Evolutionary conservation across 1,139 yeast genomes (phyloP).

Genomic region (Candida gigantensis): DNA sequence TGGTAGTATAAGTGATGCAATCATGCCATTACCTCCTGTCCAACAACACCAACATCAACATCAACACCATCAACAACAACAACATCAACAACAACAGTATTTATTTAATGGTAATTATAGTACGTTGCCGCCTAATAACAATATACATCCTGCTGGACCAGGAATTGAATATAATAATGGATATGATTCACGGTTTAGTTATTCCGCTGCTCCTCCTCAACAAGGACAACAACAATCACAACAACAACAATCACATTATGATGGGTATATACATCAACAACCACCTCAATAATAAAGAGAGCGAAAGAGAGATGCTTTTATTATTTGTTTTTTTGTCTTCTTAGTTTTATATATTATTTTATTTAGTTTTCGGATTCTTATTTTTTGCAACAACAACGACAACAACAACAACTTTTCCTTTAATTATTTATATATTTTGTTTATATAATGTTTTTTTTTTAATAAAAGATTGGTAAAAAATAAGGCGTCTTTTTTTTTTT

Average conservation of each 20-base stretch:
- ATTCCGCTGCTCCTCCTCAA: neutral
- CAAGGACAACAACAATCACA: conserved; percentile 2
- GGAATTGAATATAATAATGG: conserved; percentile 17
- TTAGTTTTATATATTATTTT: neutral
- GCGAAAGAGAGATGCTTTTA: neutral
- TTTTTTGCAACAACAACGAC: no score
- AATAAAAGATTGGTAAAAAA: no score
- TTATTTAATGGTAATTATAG: conserved; percentile 2
- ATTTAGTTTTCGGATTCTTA: no score
- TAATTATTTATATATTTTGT: no score
- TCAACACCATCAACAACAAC: conserved; percentile 13
- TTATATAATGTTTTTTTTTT: no score
- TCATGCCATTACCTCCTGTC: conserved; percentile 2
- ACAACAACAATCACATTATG: conserved; percentile 14
- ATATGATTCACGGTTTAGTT: conserved; percentile 14
- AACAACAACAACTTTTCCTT: no score
- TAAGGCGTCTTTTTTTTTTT: no score
- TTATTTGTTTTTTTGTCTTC: neutral
- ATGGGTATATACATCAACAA: conserved; percentile 16
- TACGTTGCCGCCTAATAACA: conserved; percentile 6
- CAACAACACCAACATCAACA: conserved; percentile 11
- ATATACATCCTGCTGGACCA: conserved; percentile 18
- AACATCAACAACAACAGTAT: conserved; percentile 11
- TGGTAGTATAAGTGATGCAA: conserved; percentile 3
- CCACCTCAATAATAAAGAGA: conserved; percentile 8